Conservation (phyloP, 352 stramenopile species). For the Pythium vanterpoolii region DNA sequence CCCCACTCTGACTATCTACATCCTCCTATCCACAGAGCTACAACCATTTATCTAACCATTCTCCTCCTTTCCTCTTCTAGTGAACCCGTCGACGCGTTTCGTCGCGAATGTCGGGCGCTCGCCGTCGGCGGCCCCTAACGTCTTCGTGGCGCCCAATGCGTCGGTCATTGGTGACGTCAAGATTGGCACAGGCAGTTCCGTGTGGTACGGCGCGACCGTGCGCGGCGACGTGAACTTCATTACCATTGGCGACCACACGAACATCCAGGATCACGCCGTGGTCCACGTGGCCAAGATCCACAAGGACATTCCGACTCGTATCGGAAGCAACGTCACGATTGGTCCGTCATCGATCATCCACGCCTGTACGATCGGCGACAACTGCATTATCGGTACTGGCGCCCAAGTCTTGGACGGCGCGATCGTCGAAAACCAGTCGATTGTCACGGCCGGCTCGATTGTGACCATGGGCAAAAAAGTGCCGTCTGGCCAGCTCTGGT, state of each 20-base stretch:
- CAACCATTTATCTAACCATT: neutral
- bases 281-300: conserved; percentile 93
- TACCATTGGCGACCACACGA: conserved; percentile 92
- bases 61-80: conserved; percentile 26
- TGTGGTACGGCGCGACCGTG: conserved; percentile 93
- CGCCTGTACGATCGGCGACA: conserved; percentile 90
- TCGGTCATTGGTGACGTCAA: conserved; percentile 92
- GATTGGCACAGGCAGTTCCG: conserved; percentile 86
- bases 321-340: conserved; percentile 90
- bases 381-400: conserved; percentile 91
- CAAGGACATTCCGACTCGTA: conserved; percentile 87
- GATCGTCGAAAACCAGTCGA: conserved; percentile 84
- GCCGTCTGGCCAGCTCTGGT: conserved; percentile 89
- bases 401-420: conserved; percentile 89
- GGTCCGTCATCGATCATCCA: conserved; percentile 87
- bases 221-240: conserved; percentile 91
- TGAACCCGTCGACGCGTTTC: conserved; percentile 79
- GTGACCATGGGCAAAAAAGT: conserved; percentile 85
- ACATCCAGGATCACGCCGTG: conserved; percentile 92
- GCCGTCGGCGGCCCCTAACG: conserved; percentile 47
- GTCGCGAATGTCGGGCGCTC: conserved; percentile 69
- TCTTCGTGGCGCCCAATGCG: conserved; percentile 91
- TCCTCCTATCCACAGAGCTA: neutral
- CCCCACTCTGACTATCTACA: neutral
- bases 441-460: conserved; percentile 89